Conservation (phyloP, 345 rosid species). For the Fremontodendron californicum region DNA sequence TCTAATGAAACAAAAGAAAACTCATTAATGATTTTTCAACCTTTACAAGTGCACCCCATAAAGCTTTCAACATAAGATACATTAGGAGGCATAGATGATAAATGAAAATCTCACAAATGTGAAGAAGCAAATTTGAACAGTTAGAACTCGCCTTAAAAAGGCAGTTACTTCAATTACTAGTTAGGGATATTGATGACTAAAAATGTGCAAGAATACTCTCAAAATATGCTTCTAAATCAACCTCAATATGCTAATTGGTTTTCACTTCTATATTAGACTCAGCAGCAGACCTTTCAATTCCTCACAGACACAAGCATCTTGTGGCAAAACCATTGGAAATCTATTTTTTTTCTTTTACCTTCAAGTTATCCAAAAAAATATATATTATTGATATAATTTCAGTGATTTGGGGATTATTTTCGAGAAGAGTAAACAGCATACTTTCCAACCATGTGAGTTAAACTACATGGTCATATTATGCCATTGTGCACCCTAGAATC, state of each 20-base stretch:
- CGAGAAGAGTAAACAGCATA: neutral
- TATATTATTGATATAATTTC: neutral
- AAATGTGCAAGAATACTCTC: neutral
- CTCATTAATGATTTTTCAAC: neutral
- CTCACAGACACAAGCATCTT: neutral
- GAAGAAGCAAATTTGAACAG: neutral
- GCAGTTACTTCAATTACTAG: neutral
- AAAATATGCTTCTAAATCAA: neutral
- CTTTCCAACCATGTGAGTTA: neutral
- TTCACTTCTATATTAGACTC: neutral
- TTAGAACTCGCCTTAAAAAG: neutral
- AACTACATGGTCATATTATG: neutral
- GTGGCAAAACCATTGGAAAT: neutral
- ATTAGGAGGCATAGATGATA: neutral
- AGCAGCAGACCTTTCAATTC: neutral
- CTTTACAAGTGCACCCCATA: neutral
- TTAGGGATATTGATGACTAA: neutral
- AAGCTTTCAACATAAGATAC: neutral
- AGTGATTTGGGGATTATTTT: neutral
- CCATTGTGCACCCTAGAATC: neutral
- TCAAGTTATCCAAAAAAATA: neutral
- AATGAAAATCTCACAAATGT: neutral
- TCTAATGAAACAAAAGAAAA: slow-evolving; percentile 38
- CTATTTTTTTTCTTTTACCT: neutral
- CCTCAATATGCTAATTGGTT: neutral